Percentiles rank a stretch among this genome's conserved stretches.
phyloP scores from a whole-genome alignment of 2,329 filamentous ascomycete species.

The Aspergillus viridinutans region DNA sequence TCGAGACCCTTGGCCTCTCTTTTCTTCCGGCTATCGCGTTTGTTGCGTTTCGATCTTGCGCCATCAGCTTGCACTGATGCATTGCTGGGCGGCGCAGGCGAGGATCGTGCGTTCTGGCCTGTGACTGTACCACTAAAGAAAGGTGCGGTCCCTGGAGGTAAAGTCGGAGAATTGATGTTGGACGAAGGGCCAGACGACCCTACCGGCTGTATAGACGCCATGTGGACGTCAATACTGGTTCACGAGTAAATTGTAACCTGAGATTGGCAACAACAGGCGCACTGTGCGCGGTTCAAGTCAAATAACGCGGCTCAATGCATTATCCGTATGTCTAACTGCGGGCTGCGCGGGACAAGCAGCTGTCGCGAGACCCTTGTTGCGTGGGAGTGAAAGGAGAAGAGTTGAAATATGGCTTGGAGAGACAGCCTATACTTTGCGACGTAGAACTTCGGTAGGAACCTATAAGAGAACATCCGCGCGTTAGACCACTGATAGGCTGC shows the following conservation, averaged over 20 bases:
- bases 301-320: background rate
- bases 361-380: background rate
- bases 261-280: background rate
- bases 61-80: slow-evolving; percentile 27
- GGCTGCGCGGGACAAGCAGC: background rate
- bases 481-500: background rate
- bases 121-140: slow-evolving; percentile 25
- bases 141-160: slow-evolving; percentile 26
- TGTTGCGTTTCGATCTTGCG: slow-evolving; percentile 36
- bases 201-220: slow-evolving; percentile 30
- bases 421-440: background rate
- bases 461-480: background rate
- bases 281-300: background rate
- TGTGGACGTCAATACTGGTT: slow-evolving; percentile 8
- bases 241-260: background rate
- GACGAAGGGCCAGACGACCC: slow-evolving; percentile 35
- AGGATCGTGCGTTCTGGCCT: slow-evolving; percentile 30
- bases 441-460: background rate
- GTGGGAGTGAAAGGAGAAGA: background rate
- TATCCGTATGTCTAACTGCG: background rate
- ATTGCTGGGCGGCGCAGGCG: slow-evolving; percentile 29
- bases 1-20: slow-evolving; percentile 42
- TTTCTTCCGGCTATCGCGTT: slow-evolving; percentile 43
- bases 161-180: slow-evolving; percentile 33
- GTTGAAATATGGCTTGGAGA: background rate